Percentiles rank a stretch among this genome's conserved stretches.
Evolutionary conservation across 495 filamentous ascomycete species (phyloP).

Genomic region (Lophiotrema nucula): DNA sequence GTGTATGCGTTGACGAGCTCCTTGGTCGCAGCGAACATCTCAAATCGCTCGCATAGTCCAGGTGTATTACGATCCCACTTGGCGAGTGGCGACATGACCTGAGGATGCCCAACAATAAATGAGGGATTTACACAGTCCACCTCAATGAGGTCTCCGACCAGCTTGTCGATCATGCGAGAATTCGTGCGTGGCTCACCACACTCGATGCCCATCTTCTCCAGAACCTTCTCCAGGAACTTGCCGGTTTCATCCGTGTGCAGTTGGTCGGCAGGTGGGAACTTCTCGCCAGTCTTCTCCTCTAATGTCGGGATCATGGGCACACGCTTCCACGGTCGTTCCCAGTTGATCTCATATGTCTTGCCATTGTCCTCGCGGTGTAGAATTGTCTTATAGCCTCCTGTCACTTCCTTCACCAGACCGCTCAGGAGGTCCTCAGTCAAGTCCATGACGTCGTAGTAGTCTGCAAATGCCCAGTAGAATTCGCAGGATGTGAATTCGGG

Average conservation of each 20-base stretch:
- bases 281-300: conserved; percentile 85
- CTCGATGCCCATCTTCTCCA: conserved; percentile 86
- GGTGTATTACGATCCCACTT: conserved; percentile 82
- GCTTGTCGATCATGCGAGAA: conserved; percentile 95
- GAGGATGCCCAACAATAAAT: conserved; percentile 87
- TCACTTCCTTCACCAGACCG: conserved; percentile 84
- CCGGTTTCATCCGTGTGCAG: conserved; percentile 86
- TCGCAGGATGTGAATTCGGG: conserved; percentile 98
- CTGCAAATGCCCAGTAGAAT: conserved; percentile 95
- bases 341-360: conserved; percentile 86
- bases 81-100: conserved; percentile 97
- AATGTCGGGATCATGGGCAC: conserved; percentile 96
- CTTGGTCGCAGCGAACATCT: conserved; percentile 97
- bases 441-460: conserved; percentile 89
- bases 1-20: conserved; percentile 97
- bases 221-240: conserved; percentile 76
- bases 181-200: conserved; percentile 90
- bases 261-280: conserved; percentile 85
- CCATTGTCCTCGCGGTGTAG: conserved; percentile 76
- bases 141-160: conserved; percentile 91
- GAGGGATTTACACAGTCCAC: conserved; percentile 91
- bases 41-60: conserved; percentile 94
- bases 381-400: conserved; percentile 77
- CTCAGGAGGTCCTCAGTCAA: conserved; percentile 93
- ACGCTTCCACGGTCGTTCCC: conserved; percentile 89